phyloP scores from a whole-genome alignment of 345 rosid genomes.

The Populus euphratica region DNA sequence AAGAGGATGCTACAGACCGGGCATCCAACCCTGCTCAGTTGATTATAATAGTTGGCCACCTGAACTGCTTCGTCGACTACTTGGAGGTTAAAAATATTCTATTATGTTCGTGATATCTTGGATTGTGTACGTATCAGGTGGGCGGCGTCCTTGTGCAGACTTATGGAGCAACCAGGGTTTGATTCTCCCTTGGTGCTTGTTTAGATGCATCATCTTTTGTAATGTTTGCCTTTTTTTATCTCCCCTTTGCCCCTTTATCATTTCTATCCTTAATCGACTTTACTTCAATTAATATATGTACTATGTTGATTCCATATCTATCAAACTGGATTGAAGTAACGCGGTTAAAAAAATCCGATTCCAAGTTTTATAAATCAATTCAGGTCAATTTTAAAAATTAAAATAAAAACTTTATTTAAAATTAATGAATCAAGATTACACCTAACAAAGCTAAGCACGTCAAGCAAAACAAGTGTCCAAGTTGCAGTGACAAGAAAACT shows the following conservation, averaged over 20 bases:
- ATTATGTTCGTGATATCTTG: neutral
- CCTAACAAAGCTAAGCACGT: too few species aligned
- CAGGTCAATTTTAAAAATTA: too few species aligned
- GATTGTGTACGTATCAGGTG: neutral
- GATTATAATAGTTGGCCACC: slow-evolving; percentile 17
- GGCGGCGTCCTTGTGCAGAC: neutral
- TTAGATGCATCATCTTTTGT: neutral
- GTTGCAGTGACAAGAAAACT: too few species aligned
- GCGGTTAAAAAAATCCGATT: too few species aligned
- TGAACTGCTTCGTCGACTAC: slow-evolving; percentile 5
- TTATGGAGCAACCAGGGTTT: neutral
- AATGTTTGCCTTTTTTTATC: neutral
- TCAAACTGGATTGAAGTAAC: too few species aligned
- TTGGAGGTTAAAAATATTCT: neutral
- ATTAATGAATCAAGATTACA: too few species aligned
- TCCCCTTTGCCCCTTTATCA: neutral
- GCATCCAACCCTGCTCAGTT: slow-evolving; percentile 90
- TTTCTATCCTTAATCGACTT: neutral
- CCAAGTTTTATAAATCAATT: too few species aligned
- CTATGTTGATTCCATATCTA: neutral
- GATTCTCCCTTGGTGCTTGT: neutral
- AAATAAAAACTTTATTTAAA: too few species aligned
- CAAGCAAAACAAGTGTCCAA: too few species aligned
- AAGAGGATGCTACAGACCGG: slow-evolving; percentile 95
- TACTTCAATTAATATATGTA: neutral